Evolutionary conservation across 345 rosid genomes (phyloP), one percentile per base, ranked within the genome.

Genomic region (Ceriops tagal): DNA sequence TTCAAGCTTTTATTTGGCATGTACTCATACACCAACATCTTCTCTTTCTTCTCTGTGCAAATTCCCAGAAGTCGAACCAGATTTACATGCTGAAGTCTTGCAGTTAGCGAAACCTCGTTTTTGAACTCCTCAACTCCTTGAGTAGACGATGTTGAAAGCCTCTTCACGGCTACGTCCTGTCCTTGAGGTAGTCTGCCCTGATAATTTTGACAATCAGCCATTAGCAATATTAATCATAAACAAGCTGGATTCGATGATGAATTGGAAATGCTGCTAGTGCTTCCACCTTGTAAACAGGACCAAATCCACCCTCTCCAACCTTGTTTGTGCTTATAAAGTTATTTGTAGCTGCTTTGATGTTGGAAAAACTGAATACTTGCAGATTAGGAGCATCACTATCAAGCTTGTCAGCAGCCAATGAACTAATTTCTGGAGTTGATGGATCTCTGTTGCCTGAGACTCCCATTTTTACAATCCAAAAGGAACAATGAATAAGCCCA

Each of bases 231-330:
- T 13, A 8, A 19, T 55, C 58, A 2, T 21, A 55, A 55, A 22
- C 58, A 55, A 0, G 24, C 58, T 43, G 49, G 49, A 43, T n/a
- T 55, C 58, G 7, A 55, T 8, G 24, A 7, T 26, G 5, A 4
- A 8, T 53, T 7, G 10, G 28, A 53, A 21, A 21, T 20, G 18
- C 30, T 16, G 35, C 19, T 13, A 19, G 32, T 18, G 28, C 34
- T 8, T 20, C 24, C 64, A 78, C 81, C 82, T 70, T 79, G 49
- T 81, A 79, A n/a, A 84, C 83, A 13, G 85, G 83, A 19, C 83
- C 85, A 71, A 64, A 84, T 18, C 85, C 87, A 60, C 85, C 87
- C 67, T 79, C 71, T 31, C 85, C 83, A 28, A 84, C 74, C 64
- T 64, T 72, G 53, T 81, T 84, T 72, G 67, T 75, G n/a, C 49